Conservation (phyloP, 345 rosid species). For the Populus nigra region DNA sequence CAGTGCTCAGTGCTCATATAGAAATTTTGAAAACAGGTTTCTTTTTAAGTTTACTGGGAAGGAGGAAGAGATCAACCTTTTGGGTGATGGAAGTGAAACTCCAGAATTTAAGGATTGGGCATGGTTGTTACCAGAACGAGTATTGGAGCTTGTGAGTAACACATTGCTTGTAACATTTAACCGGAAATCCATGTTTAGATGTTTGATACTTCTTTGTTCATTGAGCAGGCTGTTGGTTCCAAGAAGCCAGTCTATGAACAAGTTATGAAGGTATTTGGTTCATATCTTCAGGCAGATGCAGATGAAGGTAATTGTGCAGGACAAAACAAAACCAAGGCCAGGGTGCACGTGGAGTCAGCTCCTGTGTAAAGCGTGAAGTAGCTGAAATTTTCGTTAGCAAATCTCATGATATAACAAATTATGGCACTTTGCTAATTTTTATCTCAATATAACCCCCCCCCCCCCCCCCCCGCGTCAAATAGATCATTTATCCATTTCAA, state of each 20-base stretch:
- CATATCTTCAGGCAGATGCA: slow-evolving; percentile 38
- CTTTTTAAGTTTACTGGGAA: slow-evolving; percentile 68
- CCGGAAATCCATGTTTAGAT: neutral
- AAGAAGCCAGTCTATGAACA: slow-evolving; percentile 69
- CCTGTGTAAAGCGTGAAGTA: neutral
- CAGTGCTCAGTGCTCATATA: neutral
- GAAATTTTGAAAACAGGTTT: slow-evolving; percentile 44
- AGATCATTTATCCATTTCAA: neutral
- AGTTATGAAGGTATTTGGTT: slow-evolving; percentile 54
- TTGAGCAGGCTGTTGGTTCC: slow-evolving; percentile 56
- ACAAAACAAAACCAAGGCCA: slow-evolving; percentile 1
- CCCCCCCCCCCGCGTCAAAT: neutral
- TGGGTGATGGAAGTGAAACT: slow-evolving; percentile 64
- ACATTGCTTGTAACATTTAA: neutral
- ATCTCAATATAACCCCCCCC: neutral
- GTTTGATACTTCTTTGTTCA: neutral
- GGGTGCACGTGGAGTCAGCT: slow-evolving; percentile 2
- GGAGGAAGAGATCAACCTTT: slow-evolving; percentile 73
- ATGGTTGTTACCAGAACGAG: slow-evolving; percentile 65
- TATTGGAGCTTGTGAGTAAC: slow-evolving; percentile 51
- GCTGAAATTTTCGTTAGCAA: neutral
- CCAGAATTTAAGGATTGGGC: slow-evolving; percentile 74
- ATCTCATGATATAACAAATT: too few relatives aligned
- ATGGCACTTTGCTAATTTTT: neutral
- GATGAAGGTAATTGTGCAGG: slow-evolving; percentile 29